Evolutionary conservation across 108 stramenopile species (phyloP), one percentile per base, ranked within the genome.

Genomic region (Cylindrotheca fusiformis): DNA sequence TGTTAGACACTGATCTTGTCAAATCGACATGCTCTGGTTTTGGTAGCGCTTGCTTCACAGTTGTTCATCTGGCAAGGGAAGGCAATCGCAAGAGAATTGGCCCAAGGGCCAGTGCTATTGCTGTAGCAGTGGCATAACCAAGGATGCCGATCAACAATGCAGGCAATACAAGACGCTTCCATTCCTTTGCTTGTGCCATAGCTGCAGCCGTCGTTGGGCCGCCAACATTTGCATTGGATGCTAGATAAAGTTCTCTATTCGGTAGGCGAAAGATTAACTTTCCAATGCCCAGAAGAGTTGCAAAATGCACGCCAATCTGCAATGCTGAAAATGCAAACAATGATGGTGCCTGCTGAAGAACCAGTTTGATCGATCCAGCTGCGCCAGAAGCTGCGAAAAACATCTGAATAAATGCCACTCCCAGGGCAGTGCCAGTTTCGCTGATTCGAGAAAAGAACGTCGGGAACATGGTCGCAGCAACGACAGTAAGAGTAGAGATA

Each of bases 381-480:
- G 93, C 93, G 0, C 96, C 96, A 1, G 90, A 91, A 24, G 84
- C 90, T 25, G 96, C 93, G 65, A 97, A 96, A 72, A 96, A 96
- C 57, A 95, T 72, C 74, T 95, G 89, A n/a, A 94, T 83, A 61
- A 87, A 87, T 23, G 87, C 26, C 21, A 91, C 81, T 1, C 89
- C 93, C 55, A 91, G 61, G 0, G 83, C 78, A 1, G 76, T 71
- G 1, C 89, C 93, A 23, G 88, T 71, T 3, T 67, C 62, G 6
- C 85, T 70, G 47, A 91, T 61, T 8, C 55, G 52, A 22, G 64
- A 27, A 54, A 91, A 94, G 74, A 87, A 90, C 18, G 52, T 71
- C 1, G 90, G 90, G 62, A 86, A 83, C 0, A 71, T 8, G 10
- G 93, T 91, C 5, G 93, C 89, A 27, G 80, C 80, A 17, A 67